Base-by-base conservation (phyloP, 495 filamentous ascomycete genomes). In the Achaetomiella virescens region DNA sequence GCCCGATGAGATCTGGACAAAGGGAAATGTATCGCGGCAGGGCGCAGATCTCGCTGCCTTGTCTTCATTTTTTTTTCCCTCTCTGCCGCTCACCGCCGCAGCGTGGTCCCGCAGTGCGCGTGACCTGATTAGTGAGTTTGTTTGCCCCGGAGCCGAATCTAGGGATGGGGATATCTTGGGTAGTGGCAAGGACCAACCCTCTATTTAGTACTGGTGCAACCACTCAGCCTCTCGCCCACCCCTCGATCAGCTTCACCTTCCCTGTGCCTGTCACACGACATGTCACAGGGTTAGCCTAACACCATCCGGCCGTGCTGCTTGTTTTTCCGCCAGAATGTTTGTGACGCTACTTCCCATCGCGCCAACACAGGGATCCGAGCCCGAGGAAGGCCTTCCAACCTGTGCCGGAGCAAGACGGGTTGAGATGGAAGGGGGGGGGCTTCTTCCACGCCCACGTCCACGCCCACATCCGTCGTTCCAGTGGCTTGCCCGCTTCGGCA, bases 171-270 rank as follows among this genome's bases (percentile, higher is more conserved):
- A 45, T 53, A 45, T 20, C 41, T 17, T 6, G 48, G 36, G 36
- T 38, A 17, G 14, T 11, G n/a, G 3, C n/a, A 3, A 15, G 6
- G 3, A 17, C 10, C 36, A 38, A 3, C 5, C 36, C 27, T 31
- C 27, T 31, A 31, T 31, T 31, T 31, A 31, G 27, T 31, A 31
- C 9, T 9, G 27, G 27, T 9, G 27, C 27, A 6, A 29, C 49
- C 36, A 15, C 10, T 53, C 51, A 43, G 51, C 51, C 51, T 53
- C 51, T 31, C 27, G 27, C 27, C 27, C 27, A 31, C 27, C 27
- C 27, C 5, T 5, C 27, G 27, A 9, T 31, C 27, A 31, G 27
- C 9, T 31, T 31, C 27, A 31, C 27, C 27, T 31, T 31, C 17
- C 17, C 15, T 42, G 36, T 14, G 36, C 36, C 10, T 38, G n/a